Evolutionary conservation across 192 early-diverging fungal genomes (phyloP), one percentile per base, ranked within the genome.

Genomic region (Chytriomyces sp.): DNA sequence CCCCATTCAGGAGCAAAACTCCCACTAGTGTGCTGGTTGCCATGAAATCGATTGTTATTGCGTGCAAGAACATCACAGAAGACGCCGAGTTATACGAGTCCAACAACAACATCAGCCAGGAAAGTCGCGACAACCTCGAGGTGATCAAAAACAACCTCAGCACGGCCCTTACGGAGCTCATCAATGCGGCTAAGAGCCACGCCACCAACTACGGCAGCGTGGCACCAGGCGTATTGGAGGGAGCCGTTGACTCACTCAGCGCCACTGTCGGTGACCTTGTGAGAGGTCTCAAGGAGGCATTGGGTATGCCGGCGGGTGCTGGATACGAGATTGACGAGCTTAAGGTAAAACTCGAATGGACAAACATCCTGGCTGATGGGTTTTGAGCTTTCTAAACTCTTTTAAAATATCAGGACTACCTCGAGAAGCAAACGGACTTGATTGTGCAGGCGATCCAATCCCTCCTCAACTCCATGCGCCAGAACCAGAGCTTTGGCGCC

Each of bases 1-100:
- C 39, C 34, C 37, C 56, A 12, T 22, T 68, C 52, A 26, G 87
- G 59, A 89, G 91, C 0, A 89, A 92, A 22, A 80, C 85, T 38
- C 87, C 91, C 34, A 81, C 93, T 1, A 75, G 74, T 32, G 93
- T 96, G 0, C 76, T 98, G 39, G 80, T 90, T 33, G 86, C 93
- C n/a, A 94, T 94, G 91, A 89, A 91, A 62, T 77, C 90, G 4
- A 88, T 97, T 39, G 91, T 93, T 33, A 84, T 91, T 38, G 84
- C 93, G 0, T 96, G 94, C 81, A 89, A 91, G 52, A 81, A 85
- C 59, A 91, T 98, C 52, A 91, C 89, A 0, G 92, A 93, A 39
- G 93, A 98, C 52, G 86, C 92, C 6, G 90, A 93, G 38, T 78
- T 77, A 8, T 90, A 90, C 56, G 82, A 84, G 65, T 73, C 70